Conservation (phyloP, 139 green algal species). For the Zygnema circumcarinatum region DNA sequence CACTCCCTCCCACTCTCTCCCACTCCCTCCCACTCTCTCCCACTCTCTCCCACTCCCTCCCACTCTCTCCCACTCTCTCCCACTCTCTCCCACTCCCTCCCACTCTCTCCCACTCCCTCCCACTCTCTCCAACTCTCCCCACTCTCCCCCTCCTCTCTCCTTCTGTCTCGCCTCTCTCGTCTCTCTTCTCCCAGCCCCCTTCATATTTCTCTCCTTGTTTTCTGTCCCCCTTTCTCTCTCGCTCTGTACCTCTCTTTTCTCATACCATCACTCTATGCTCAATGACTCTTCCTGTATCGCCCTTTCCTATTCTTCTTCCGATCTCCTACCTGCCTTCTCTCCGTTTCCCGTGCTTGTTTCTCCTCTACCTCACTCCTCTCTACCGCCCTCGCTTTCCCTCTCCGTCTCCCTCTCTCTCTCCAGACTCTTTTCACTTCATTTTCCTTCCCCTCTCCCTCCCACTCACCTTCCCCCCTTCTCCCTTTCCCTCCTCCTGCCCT, state of each 20-base stretch:
- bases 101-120: no score
- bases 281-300: not conserved
- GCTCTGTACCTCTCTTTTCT: not conserved
- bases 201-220: not conserved
- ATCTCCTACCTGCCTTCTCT: not conserved
- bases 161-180: not conserved
- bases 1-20: no score
- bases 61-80: no score
- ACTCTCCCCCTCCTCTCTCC: not conserved
- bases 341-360: not conserved
- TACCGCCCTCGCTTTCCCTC: no score
- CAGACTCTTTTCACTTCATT: not conserved
- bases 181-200: not conserved
- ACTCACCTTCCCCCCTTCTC: not conserved
- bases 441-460: not conserved
- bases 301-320: not conserved
- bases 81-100: no score
- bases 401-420: not conserved
- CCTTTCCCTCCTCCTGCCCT: not conserved
- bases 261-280: not conserved
- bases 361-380: no score
- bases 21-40: no score
- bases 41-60: no score
- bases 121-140: no score
- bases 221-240: not conserved